Evolutionary conservation across 139 green algal species (phyloP).

Genomic region (Picochlorum sp.): DNA sequence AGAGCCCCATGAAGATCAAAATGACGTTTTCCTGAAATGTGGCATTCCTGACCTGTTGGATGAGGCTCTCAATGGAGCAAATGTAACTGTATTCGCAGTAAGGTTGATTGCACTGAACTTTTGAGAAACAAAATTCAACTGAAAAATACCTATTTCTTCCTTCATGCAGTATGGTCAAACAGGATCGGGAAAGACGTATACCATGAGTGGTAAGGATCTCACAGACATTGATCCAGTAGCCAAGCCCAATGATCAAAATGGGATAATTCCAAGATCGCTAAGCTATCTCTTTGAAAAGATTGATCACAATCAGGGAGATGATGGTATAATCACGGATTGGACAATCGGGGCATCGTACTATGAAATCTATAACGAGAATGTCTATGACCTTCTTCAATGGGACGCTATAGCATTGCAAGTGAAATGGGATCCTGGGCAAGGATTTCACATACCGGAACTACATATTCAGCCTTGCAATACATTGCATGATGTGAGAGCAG

Average conservation of each 20-base stretch:
- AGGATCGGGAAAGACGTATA: constrained; percentile 49
- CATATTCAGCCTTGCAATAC: constrained; percentile 14
- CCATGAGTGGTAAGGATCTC: constrained; percentile 27
- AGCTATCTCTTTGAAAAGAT: constrained; percentile 57
- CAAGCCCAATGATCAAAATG: constrained; percentile 43
- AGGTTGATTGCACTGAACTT: not conserved
- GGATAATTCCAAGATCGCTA: constrained; percentile 54
- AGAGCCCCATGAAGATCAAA: constrained; percentile 14
- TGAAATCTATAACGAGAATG: constrained; percentile 86
- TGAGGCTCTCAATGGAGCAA: constrained; percentile 66
- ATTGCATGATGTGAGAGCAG: constrained; percentile 27
- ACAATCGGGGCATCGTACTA: constrained; percentile 42
- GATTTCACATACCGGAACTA: constrained; percentile 67
- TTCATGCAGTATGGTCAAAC: constrained; percentile 57
- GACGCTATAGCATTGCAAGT: constrained; percentile 49
- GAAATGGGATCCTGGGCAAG: constrained; percentile 58
- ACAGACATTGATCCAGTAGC: constrained; percentile 18
- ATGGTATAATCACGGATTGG: not conserved
- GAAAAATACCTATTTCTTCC: too few relatives aligned
- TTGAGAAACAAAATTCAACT: not conserved
- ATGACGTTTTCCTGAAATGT: constrained; percentile 35
- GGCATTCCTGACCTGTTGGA: constrained; percentile 67
- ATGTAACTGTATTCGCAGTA: constrained; percentile 51
- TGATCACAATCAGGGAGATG: not conserved
- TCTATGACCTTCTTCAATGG: constrained; percentile 55